These are phyloP conservation scores for Stagonosporopsis vannaccii DNA, from an alignment of 2,329 filamentous ascomycete species.

Conservation along the genomic window DNA sequence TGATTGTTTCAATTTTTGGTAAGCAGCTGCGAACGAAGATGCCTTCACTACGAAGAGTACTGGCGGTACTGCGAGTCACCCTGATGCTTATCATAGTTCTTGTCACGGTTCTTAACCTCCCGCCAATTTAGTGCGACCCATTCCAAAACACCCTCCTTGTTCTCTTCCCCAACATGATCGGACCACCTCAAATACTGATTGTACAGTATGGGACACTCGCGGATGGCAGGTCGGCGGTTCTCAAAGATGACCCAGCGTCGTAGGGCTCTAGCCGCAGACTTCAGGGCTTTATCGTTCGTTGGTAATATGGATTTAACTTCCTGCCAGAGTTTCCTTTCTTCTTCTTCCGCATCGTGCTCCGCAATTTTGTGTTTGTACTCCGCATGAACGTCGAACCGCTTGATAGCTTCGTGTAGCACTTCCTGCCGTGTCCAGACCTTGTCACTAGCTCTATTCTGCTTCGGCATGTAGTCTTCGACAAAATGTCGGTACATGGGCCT, in stretches of 20 bases:
- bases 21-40: background rate
- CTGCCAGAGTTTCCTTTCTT: conserved; percentile 52
- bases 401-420: conserved; percentile 63
- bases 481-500: conserved; percentile 68
- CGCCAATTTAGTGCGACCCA: conserved; percentile 46
- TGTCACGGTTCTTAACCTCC: conserved; percentile 41
- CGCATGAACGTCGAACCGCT: conserved; percentile 55
- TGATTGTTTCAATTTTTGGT: background rate
- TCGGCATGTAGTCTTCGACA: conserved; percentile 69
- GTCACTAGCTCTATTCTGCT: conserved; percentile 51
- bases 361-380: conserved; percentile 56
- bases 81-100: conserved; percentile 22
- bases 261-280: conserved; percentile 37
- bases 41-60: background rate
- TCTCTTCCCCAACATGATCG: conserved; percentile 16
- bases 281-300: conserved; percentile 31
- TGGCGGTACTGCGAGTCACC: background rate
- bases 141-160: conserved; percentile 24
- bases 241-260: conserved; percentile 46
- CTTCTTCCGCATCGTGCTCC: conserved; percentile 48
- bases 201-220: conserved; percentile 17
- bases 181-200: conserved; percentile 35
- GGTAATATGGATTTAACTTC: conserved; percentile 52
- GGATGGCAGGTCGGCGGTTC: conserved; percentile 29
- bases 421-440: conserved; percentile 48